phyloP scores from a whole-genome alignment of 2,329 filamentous ascomycete genomes.

The Trichophyton schoenleinii region DNA sequence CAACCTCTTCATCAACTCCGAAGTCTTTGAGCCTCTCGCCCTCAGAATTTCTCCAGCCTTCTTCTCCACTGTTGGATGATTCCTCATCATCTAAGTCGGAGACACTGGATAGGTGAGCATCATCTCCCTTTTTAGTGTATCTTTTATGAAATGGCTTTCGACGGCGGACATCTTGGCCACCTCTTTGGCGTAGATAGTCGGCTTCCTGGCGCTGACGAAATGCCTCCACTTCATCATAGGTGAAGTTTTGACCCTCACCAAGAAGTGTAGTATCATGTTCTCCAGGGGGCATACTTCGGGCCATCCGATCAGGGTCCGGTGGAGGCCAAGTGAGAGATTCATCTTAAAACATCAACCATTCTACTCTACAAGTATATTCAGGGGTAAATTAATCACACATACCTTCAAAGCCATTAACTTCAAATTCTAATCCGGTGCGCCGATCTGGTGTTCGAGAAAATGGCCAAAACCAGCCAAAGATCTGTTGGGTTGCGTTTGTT shows the following conservation, averaged over 20 bases:
- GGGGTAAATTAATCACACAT: background rate
- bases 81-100: conserved; percentile 13
- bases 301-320: conserved; percentile 39
- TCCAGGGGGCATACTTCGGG: conserved; percentile 19
- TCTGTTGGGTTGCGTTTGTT: conserved; percentile 16
- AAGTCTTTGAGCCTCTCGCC: conserved; percentile 51
- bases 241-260: conserved; percentile 13
- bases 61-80: conserved; percentile 38
- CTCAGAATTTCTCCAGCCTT: conserved; percentile 51
- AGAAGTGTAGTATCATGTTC: conserved; percentile 7
- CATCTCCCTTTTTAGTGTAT: conserved; percentile 15
- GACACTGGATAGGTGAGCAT: conserved; percentile 14
- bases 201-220: conserved; percentile 43
- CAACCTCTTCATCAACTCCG: conserved; percentile 53
- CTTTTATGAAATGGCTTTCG: conserved; percentile 33
- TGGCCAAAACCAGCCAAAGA: conserved; percentile 50
- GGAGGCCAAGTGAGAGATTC: conserved; percentile 34
- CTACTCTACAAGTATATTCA: too few species aligned
- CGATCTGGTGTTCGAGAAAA: conserved; percentile 40
- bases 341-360: conserved; percentile 14
- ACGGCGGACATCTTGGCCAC: conserved; percentile 23
- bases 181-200: conserved; percentile 36
- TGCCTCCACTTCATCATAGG: conserved; percentile 36
- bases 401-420: conserved; percentile 51
- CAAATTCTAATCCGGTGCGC: conserved; percentile 38